Base-by-base conservation (phyloP, 1,284 basidiomycete species). In the Pholiota adiposa region DNA sequence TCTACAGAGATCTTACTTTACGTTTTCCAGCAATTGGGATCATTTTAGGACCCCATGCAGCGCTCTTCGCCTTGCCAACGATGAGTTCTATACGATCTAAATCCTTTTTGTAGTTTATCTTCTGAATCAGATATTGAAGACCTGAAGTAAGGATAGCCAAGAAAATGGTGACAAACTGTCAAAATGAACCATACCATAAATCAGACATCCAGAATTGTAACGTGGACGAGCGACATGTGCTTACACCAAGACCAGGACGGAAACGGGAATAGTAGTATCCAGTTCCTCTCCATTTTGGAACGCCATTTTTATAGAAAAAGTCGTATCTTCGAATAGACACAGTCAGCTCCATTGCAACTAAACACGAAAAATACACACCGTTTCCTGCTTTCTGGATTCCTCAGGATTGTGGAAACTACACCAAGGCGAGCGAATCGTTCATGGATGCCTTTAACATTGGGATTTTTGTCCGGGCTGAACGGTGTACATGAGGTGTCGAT, bases 211-310 rank as follows among this genome's bases (percentile, higher is more conserved):
- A 34, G 29, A 18, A 18, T 54, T 34, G 43, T 18, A 4, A 21
- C n/a, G 16, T 21, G 7, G 11, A 21, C 29, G 29, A 11, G 11
- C 14, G 38, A 18, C 23, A 14, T 19, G n/a, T 41, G 67, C 87
- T 63, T 68, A 91, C 90, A 61, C 86, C 85, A 64, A 98, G 82
- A 43, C 95, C 94, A 19, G 96, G 96, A 44, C 96, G 85, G 82
- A 92, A 98, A 61, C 96, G 88, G 34, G 92, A 87, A 75, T 97
- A 97, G 74, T 96, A 97, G 74, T 97, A 97, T 49, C 87, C 88
- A 23, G 88, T 93, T 14, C 90, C 93, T 68, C 93, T 82, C 93
- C 93, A 96, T 70, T 83, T 90, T 0, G 93, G 93, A 4, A 96
- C 93, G 36, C 93, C 93, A 63, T 94, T 94, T 75, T 94, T 93